These are phyloP conservation scores for Solanum hybrid DNA, from an alignment of 305 asterid genomes.

Conservation along the genomic window DNA sequence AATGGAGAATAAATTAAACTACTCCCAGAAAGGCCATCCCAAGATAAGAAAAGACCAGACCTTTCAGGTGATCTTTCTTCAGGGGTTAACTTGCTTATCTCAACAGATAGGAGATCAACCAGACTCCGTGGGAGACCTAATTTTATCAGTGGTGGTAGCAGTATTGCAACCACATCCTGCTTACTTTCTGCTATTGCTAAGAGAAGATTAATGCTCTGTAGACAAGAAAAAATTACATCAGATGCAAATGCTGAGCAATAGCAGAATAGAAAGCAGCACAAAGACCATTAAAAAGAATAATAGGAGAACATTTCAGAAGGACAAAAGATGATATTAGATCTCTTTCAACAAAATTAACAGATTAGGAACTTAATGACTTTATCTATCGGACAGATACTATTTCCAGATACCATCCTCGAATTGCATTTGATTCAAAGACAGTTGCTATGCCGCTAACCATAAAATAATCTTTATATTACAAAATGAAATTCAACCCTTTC, in stretches of 20 bases:
- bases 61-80: constrained; percentile 62
- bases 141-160: constrained; percentile 55
- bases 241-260: constrained; percentile 6
- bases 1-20: not conserved
- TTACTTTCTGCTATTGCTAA: constrained; percentile 58
- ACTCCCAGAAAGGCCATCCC: not conserved
- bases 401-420: not conserved
- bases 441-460: not conserved
- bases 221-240: constrained; percentile 15
- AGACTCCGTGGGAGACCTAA: constrained; percentile 56
- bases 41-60: constrained; percentile 27
- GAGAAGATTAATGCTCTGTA: constrained; percentile 71
- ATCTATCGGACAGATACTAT: not conserved
- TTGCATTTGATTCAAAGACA: not conserved
- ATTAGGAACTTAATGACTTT: not conserved
- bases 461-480: not conserved
- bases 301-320: not conserved
- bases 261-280: not conserved
- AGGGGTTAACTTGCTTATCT: constrained; percentile 49
- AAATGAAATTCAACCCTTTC: not conserved
- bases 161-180: constrained; percentile 43
- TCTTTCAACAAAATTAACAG: not conserved
- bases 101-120: constrained; percentile 62
- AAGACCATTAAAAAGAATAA: not conserved
- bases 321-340: not conserved